Base-by-base conservation (phyloP, 2,329 filamentous ascomycete genomes). In the Pseudocercospora vitis region DNA sequence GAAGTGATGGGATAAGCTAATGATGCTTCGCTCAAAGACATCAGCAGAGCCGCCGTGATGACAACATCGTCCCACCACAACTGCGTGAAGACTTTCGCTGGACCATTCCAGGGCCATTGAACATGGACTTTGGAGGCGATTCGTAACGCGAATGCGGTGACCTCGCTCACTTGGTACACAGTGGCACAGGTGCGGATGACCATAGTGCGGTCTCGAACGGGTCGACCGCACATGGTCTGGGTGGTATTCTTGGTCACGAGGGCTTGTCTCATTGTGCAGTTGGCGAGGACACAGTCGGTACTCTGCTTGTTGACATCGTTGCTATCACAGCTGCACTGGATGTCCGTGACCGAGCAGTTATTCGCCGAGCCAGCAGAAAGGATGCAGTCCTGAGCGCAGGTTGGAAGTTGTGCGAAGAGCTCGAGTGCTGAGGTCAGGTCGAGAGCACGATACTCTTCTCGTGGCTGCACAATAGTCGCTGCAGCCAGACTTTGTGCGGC, bases 311-410 rank as follows among this genome's bases (percentile, higher is more conserved):
- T 47, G 29, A 57, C 18, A 5, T 45, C 16, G 6, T 40, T 21
- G 31, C 50, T 55, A 33, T 53, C 31, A 33, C 55, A 57, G 16
- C 32, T 49, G 45, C 55, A 54, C 11, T 50, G 26, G 4, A 54
- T 29, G 18, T 57, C 52, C 12, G 16, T 24, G 4, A 50, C 14
- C 12, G 49, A 29, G 24, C 51, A 57, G 19, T 21, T 21, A n/a
- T 12, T 21, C 24, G 11, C 18, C 3, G 37, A 21, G 19, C 18
- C 16, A 4, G 37, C 37, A 12, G 18, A 23, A 14, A 42, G 37
- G 21, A 42, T 42, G 19, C 37, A 42, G 21, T 26, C n/a, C 21
- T 42, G 37, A 21, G 37, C 37, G 12, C 37, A 42, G 4, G 37
- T n/a, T n/a, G 37, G 37, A 5, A 42, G 21, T 7, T 42, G 37